These are phyloP conservation scores for Amaranthus tricolor DNA, from an alignment of 179 eudicot species.

Conservation along the genomic window DNA sequence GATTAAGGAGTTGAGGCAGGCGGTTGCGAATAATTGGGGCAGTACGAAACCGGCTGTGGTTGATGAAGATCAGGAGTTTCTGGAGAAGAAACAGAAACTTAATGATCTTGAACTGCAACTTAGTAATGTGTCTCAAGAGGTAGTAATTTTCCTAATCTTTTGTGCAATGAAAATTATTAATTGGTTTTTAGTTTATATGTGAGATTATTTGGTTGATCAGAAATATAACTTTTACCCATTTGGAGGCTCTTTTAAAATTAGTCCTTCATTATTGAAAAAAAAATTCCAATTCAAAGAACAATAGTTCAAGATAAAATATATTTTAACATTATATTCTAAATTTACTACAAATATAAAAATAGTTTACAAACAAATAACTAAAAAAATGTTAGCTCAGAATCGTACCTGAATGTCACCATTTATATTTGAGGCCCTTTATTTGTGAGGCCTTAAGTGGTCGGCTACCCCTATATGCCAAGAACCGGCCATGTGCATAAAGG, in stretches of 20 bases:
- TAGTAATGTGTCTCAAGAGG: slow-evolving; percentile 74
- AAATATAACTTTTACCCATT: background rate
- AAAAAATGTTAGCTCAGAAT: too few species aligned
- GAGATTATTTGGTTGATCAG: background rate
- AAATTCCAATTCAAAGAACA: too few species aligned
- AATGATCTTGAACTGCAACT: slow-evolving; percentile 64
- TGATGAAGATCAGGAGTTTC: slow-evolving; percentile 85
- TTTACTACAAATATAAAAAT: too few species aligned
- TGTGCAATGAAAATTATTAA: background rate
- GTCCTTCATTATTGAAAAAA: too few species aligned
- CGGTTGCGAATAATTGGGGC: slow-evolving; percentile 82
- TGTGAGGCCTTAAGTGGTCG: too few species aligned
- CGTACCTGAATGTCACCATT: too few species aligned
- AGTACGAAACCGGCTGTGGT: slow-evolving; percentile 55
- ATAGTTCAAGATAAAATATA: too few species aligned
- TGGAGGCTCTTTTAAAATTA: background rate
- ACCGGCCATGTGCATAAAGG: too few species aligned
- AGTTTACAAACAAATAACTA: too few species aligned
- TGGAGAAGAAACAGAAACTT: slow-evolving; percentile 78
- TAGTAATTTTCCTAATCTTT: slow-evolving; percentile 11
- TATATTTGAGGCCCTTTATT: too few species aligned
- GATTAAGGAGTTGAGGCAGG: slow-evolving; percentile 86
- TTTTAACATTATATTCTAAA: too few species aligned
- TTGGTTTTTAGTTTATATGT: background rate
- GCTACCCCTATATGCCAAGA: too few species aligned